A percentile compares a stretch with the other conserved stretches of the same genome.
Conservation (phyloP, 2,329 filamentous ascomycete genomes). For the Talaromyces sp. region DNA sequence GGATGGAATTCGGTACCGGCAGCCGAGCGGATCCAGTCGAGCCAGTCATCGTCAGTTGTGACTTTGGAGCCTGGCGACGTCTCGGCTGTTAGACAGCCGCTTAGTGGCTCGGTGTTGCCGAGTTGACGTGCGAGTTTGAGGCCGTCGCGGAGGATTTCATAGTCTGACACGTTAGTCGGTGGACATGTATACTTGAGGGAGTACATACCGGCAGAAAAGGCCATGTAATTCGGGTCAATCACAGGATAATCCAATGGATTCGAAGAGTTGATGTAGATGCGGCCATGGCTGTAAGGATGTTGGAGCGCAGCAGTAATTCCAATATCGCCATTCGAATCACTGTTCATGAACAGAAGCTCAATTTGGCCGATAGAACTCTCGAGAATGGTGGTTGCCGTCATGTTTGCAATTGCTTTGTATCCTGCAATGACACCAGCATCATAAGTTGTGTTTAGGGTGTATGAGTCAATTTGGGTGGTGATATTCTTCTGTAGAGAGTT, state of each 20-base stretch:
- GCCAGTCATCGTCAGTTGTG: constrained; percentile 29
- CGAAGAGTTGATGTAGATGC: constrained; percentile 33
- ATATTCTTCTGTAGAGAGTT: constrained; percentile 23
- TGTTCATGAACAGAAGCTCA: constrained; percentile 33
- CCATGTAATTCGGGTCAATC: constrained; percentile 32
- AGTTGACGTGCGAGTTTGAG: constrained; percentile 29
- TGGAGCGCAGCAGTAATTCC: constrained; percentile 32
- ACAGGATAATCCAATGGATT: constrained; percentile 31
- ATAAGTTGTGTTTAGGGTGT: constrained; percentile 28
- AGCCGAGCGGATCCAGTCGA: constrained; percentile 24
- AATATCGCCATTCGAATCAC: constrained; percentile 29
- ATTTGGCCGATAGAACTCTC: constrained; percentile 28
- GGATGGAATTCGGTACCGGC: constrained; percentile 31
- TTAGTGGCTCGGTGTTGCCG: constrained; percentile 27
- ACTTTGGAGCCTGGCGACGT: constrained; percentile 25
- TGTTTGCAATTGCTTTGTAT: constrained; percentile 32
- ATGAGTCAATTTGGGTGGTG: constrained; percentile 22
- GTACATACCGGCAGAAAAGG: constrained; percentile 28
- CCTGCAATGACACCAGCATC: constrained; percentile 28
- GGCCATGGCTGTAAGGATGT: constrained; percentile 33
- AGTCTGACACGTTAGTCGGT: constrained; percentile 25
- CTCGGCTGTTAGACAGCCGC: constrained; percentile 26
- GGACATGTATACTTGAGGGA: neutral
- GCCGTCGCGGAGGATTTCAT: constrained; percentile 28
- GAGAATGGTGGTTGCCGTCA: constrained; percentile 28